Base-by-base conservation (phyloP, 345 rosid species). In the Citrus maxima region DNA sequence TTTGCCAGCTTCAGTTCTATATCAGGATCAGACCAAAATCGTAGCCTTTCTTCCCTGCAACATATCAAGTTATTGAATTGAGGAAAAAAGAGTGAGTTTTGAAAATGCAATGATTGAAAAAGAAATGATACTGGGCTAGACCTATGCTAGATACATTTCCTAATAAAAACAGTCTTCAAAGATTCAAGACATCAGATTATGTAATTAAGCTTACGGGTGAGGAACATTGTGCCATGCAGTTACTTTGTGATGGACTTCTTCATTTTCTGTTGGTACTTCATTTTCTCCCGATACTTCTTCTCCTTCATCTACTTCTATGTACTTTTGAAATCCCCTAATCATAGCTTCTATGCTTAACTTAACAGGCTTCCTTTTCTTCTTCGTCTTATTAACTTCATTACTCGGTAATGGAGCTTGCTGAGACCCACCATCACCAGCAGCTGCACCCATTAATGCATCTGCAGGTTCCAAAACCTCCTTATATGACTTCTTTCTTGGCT, bases 21-120 rank as follows among this genome's bases (percentile, higher is more conserved):
- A 67, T 93, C 99, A 84, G 99, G 99, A 83, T 95, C 99, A 83
- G 95, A 87, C 99, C 99, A 95, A 88, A 95, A 95, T 79, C 83
- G 94, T 37, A 95, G 87, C 74, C 98, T 95, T 76, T 95, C 96
- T 90, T 89, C 88, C 87, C 99, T 92, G 89, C 79, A 87, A 85
- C 64, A 87, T 68, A 35, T 46, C 51, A 70, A 30, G 67, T 77
- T 74, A 60, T 79, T 77, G 38, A 67, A 42, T 80, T 59, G 78
- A 78, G 49, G 67, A 56, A 66, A 19, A 60, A 10, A 9, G 76
- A 25, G 30, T 27, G 60, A 79, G 34, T 32, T 27, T 54, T 71
- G 55, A 2, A 40, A 74, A 54, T 70, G 42, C 54, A 40, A 54
- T 2, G 74, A 34, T 30, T 54, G 65, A 14, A 18, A 42, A 64